Conservation (phyloP, 176 grass and related monocot genomes). For the Elymus sibiricus region DNA sequence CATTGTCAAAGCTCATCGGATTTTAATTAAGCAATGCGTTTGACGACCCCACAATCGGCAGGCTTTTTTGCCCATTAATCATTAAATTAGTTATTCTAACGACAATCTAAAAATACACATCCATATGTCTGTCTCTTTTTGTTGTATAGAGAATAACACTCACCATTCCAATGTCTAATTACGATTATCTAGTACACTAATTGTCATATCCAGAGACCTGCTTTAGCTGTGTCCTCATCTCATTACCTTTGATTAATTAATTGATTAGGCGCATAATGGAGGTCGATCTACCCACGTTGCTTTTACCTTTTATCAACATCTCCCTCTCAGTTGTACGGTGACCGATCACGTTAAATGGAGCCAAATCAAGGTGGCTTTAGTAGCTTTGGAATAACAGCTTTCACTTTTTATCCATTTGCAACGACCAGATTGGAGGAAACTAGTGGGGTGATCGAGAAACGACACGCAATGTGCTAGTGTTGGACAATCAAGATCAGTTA, state of each 20-base stretch:
- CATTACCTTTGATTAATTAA: not conserved
- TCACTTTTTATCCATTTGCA: not conserved
- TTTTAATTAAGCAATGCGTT: too few species aligned
- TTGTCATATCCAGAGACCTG: not conserved
- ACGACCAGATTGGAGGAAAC: not conserved
- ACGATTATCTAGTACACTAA: not conserved
- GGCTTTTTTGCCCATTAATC: too few species aligned
- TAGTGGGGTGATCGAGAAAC: not conserved
- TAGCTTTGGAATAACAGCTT: not conserved
- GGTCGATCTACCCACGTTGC: not conserved
- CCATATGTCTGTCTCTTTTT: too few species aligned
- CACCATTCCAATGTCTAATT: not conserved
- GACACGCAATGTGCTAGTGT: not conserved
- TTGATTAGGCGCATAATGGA: not conserved
- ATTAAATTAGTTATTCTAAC: too few species aligned
- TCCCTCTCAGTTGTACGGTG: not conserved
- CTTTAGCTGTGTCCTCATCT: not conserved
- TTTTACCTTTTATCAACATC: not conserved
- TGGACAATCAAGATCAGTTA: not conserved
- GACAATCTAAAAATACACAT: too few species aligned
- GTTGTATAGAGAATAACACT: too few species aligned
- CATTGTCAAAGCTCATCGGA: not conserved
- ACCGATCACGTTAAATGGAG: not conserved
- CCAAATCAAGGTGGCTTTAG: not conserved
- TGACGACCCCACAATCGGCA: too few species aligned